Evolutionary conservation across 2,329 filamentous ascomycete species (phyloP).

Genomic region (Sclerotinia nivalis): DNA sequence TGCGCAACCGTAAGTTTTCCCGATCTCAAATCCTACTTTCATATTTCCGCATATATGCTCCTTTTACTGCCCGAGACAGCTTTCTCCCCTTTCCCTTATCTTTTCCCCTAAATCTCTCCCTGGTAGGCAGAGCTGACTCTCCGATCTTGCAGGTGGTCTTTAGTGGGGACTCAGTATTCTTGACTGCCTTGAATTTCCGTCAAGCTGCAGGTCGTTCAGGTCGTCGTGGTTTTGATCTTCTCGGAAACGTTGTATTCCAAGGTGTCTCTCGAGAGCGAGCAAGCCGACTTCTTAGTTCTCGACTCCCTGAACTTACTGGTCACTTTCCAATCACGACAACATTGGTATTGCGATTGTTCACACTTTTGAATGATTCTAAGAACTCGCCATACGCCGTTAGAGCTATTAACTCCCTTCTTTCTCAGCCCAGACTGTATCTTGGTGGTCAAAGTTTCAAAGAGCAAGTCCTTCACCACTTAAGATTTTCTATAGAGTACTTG

Average conservation of each 20-base stretch:
- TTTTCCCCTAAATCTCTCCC: no score
- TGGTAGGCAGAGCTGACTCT: no score
- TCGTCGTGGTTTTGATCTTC: slow-evolving; percentile 75
- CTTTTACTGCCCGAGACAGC: no score
- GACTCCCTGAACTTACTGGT: slow-evolving; percentile 71
- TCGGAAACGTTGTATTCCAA: slow-evolving; percentile 81
- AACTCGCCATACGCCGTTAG: slow-evolving; percentile 61
- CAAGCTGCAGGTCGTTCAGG: slow-evolving; percentile 77
- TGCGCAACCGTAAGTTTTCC: slow-evolving; percentile 62
- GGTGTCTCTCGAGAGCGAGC: slow-evolving; percentile 61
- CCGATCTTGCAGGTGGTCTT: slow-evolving; percentile 56
- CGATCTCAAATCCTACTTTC: no score
- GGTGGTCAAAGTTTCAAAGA: slow-evolving; percentile 68
- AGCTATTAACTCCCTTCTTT: slow-evolving; percentile 66
- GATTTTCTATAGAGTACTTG: slow-evolving; percentile 80
- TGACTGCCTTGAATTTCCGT: slow-evolving; percentile 74
- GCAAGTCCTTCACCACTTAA: slow-evolving; percentile 71
- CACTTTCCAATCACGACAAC: slow-evolving; percentile 79
- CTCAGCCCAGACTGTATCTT: slow-evolving; percentile 68
- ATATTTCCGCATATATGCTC: no score
- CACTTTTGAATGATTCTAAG: slow-evolving; percentile 65
- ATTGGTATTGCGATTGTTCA: slow-evolving; percentile 67
- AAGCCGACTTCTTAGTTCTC: slow-evolving; percentile 69
- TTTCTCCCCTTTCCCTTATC: no score
- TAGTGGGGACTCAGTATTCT: slow-evolving; percentile 68